Percentiles rank a stretch among this genome's conserved stretches.
Evolutionary conservation across 768 basidiomycete species (phyloP).

Genomic region (Suillus sp.): DNA sequence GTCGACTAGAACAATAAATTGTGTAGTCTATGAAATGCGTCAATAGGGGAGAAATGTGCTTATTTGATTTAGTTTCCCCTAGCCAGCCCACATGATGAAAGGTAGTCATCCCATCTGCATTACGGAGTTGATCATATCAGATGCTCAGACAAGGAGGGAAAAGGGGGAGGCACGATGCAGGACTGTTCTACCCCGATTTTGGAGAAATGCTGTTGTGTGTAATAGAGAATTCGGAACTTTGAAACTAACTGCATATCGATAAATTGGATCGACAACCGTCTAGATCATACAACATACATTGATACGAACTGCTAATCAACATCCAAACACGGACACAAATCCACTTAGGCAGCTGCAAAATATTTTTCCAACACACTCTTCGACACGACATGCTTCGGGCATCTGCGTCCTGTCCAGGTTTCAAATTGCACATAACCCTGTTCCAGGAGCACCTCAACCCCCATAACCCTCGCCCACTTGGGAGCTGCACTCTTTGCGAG

Average conservation of each 20-base stretch:
- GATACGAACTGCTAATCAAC: background rate
- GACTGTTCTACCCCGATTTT: background rate
- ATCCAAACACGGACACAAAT: background rate
- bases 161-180: background rate
- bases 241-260: background rate
- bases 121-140: background rate
- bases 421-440: slow-evolving; percentile 88
- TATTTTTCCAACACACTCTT: slow-evolving; percentile 53
- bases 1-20: background rate
- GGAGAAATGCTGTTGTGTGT: background rate
- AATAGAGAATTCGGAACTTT: background rate
- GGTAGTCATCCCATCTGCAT: background rate
- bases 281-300: slow-evolving; percentile 4
- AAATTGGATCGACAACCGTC: background rate
- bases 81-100: background rate
- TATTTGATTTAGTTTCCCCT: background rate
- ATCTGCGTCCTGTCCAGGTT: slow-evolving; percentile 73
- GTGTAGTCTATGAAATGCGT: background rate
- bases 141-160: background rate
- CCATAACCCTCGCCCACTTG: slow-evolving; percentile 73
- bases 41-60: background rate
- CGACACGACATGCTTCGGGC: slow-evolving; percentile 51
- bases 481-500: slow-evolving; percentile 55
- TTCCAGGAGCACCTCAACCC: slow-evolving; percentile 83
- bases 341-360: slow-evolving; percentile 18